Conservation (phyloP, 1,284 basidiomycete species). For the Paramarasmius palmivorus region DNA sequence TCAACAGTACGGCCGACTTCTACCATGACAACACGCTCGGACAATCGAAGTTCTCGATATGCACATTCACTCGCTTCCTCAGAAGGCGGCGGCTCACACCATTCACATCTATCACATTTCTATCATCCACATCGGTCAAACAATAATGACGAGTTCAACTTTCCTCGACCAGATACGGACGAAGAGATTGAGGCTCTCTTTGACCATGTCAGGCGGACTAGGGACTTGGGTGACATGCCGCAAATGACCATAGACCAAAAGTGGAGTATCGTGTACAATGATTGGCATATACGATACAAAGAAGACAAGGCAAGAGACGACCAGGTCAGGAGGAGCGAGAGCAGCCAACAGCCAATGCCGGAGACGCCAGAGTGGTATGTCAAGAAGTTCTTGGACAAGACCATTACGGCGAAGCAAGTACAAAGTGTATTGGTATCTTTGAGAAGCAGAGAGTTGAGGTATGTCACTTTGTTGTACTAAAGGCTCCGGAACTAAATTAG, state of each 20-base stretch:
- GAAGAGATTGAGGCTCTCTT: conserved; percentile 80
- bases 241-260: conserved; percentile 81
- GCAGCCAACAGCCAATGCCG: conserved; percentile 49
- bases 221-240: conserved; percentile 63
- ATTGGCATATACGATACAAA: conserved; percentile 81
- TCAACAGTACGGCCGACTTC: conserved; percentile 53
- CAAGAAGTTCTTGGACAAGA: conserved; percentile 85
- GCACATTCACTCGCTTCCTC: conserved; percentile 55
- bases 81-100: conserved; percentile 48
- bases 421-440: conserved; percentile 79
- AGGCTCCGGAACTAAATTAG: neutral
- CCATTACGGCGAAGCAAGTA: conserved; percentile 82
- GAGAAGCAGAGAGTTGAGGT: conserved; percentile 82
- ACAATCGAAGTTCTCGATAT: conserved; percentile 63
- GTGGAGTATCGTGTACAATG: conserved; percentile 89
- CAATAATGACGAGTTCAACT: conserved; percentile 61
- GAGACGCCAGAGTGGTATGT: conserved; percentile 88
- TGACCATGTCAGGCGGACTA: conserved; percentile 68
- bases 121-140: conserved; percentile 47
- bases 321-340: conserved; percentile 61
- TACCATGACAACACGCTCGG: conserved; percentile 57
- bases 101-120: conserved; percentile 56
- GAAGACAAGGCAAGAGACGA: conserved; percentile 65
- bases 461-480: conserved; percentile 26
- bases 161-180: conserved; percentile 72